Evolutionary conservation across 306 rosid genomes (phyloP), one percentile per base, ranked within the genome.

Genomic region (Vicia villosa): DNA sequence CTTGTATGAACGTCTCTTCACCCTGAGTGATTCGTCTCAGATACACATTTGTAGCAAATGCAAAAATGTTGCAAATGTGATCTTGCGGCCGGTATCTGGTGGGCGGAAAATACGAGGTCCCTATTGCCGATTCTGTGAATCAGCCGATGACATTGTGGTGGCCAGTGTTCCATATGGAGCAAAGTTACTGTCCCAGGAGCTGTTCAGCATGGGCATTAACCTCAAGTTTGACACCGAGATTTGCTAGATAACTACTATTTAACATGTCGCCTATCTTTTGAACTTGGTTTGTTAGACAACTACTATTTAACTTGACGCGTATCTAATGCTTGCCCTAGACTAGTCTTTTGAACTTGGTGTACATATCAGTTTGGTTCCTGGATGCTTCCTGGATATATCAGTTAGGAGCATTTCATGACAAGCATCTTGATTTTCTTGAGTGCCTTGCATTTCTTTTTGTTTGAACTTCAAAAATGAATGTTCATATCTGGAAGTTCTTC

Each of bases 131-230:
- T 49, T 77, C 42, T 95, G 99, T 56, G 80, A 84, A 30, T 86
- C 99, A 2, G 88, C 71, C 0, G 99, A 95, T 19, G 91, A 91
- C 68, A 89, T 95, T 3, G 88, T 89, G 4, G 80, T 76, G 77
- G 97, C 85, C 34, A 78, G 72, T 68, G 95, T 95, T 22, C 99
- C 99, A 0, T 91, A 91, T 66, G 99, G 99, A 45, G 97, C 97
- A 10, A 95, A 95, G 69, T 60, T 91, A 13, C 28, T 95, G 84
- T 77, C 83, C 80, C 99, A 91, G 80, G 99, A 95, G 87, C 97
- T 95, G 5, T 95, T 95, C 72, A 87, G 95, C 88, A 91, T 91
- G 99, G 99, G 97, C n/a, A 95, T 95, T 11, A 84, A 50, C 69
- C 85, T 95, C 10, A 89, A 95, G 77, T 95, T 87, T 68, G 95